These are phyloP conservation scores for Diplogelasinospora grovesii DNA, from an alignment of 495 filamentous ascomycete genomes.

Conservation along the genomic window DNA sequence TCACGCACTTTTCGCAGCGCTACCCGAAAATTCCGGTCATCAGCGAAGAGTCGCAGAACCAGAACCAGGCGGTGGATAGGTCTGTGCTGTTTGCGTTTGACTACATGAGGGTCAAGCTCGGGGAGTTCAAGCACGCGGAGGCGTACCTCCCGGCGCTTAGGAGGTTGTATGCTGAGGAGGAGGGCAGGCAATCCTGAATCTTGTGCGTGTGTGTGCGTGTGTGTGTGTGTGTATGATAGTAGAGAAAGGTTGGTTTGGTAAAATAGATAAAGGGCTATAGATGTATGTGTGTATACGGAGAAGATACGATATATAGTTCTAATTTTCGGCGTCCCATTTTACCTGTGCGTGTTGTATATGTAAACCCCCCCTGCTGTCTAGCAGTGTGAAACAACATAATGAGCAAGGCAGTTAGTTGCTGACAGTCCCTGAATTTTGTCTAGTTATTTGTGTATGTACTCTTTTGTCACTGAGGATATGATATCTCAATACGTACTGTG, in stretches of 20 bases:
- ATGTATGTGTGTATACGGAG: slow-evolving; percentile 2
- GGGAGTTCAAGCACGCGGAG: slow-evolving; percentile 72
- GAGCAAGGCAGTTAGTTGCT: too few relatives aligned
- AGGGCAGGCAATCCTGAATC: neutral
- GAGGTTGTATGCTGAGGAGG: slow-evolving; percentile 51
- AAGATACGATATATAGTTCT: too few relatives aligned
- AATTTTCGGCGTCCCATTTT: too few relatives aligned
- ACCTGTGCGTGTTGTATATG: too few relatives aligned
- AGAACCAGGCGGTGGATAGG: slow-evolving; percentile 14
- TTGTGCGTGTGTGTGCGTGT: neutral
- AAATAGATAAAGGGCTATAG: neutral
- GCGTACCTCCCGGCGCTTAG: slow-evolving; percentile 65
- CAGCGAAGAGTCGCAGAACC: slow-evolving; percentile 19
- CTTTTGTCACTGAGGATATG: too few relatives aligned
- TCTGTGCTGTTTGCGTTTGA: slow-evolving; percentile 81
- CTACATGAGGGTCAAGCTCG: slow-evolving; percentile 74
- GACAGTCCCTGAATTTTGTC: too few relatives aligned
- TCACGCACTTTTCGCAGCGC: slow-evolving; percentile 95
- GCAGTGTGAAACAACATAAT: too few relatives aligned
- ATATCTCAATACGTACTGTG: too few relatives aligned
- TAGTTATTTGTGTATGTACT: too few relatives aligned
- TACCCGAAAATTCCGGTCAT: slow-evolving; percentile 77
- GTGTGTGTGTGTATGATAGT: neutral
- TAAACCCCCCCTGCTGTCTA: too few relatives aligned
- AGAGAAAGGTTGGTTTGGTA: too few relatives aligned